Conservation (phyloP, 2,329 filamentous ascomycete genomes). For the Thelonectria discophora region DNA sequence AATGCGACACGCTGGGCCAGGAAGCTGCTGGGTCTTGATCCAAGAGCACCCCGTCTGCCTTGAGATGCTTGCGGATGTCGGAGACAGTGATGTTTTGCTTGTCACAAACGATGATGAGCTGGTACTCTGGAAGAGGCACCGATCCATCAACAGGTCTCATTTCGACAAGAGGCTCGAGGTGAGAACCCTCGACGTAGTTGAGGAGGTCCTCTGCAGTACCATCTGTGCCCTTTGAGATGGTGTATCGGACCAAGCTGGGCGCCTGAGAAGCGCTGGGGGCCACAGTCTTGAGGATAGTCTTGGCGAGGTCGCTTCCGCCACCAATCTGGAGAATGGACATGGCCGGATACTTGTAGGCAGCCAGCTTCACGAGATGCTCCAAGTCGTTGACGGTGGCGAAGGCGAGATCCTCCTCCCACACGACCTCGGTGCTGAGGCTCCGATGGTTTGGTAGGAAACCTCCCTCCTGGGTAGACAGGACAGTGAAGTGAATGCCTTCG, state of each 20-base stretch:
- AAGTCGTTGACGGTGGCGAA: constrained; percentile 37
- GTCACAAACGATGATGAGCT: constrained; percentile 45
- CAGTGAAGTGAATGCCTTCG: constrained; percentile 55
- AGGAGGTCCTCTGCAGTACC: constrained; percentile 16
- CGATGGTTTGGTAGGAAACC: constrained; percentile 59
- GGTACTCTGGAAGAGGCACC: constrained; percentile 42
- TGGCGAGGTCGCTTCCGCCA: constrained; percentile 31
- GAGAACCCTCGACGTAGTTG: constrained; percentile 24
- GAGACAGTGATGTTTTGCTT: constrained; percentile 27
- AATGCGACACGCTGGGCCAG: constrained; percentile 1
- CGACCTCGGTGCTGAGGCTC: constrained; percentile 58
- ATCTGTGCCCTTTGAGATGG: constrained; percentile 35
- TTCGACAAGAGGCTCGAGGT: constrained; percentile 43
- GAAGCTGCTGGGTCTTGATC: constrained; percentile 16
- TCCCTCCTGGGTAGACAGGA: constrained; percentile 42
- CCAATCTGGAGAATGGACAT: constrained; percentile 53
- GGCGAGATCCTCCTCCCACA: constrained; percentile 55
- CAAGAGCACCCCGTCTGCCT: constrained; percentile 43
- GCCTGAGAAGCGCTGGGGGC: constrained; percentile 33
- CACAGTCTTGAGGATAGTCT: constrained; percentile 42
- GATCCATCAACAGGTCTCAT: constrained; percentile 32
- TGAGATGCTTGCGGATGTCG: constrained; percentile 39
- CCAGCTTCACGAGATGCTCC: constrained; percentile 42
- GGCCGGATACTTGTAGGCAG: constrained; percentile 52
- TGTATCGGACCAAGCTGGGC: constrained; percentile 48